Percentiles rank a stretch among this genome's conserved stretches.
Conservation (phyloP, 2,329 filamentous ascomycete genomes). For the Cladophialophora chaetospira region DNA sequence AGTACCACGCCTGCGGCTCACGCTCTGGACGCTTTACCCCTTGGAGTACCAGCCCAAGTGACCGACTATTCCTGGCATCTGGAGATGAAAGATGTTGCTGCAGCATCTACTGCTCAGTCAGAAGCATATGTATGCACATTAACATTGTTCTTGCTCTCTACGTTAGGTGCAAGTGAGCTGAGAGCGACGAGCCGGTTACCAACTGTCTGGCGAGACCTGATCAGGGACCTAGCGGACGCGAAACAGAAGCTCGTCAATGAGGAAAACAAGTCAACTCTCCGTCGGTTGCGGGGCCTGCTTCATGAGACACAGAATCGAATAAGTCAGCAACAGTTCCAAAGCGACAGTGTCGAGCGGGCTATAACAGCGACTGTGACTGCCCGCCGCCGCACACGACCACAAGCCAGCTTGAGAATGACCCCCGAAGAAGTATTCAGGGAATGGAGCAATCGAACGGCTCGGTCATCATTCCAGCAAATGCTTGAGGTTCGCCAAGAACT, state of each 20-base stretch:
- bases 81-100: slow-evolving; percentile 73
- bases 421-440: slow-evolving; percentile 19
- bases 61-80: slow-evolving; percentile 57
- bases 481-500: slow-evolving; percentile 74
- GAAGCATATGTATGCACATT: slow-evolving; percentile 82
- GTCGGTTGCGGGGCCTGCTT: slow-evolving; percentile 56
- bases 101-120: slow-evolving; percentile 76
- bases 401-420: slow-evolving; percentile 4
- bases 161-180: slow-evolving; percentile 77
- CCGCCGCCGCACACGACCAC: slow-evolving; percentile 10
- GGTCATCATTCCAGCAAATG: slow-evolving; percentile 70
- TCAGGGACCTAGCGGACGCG: slow-evolving; percentile 72
- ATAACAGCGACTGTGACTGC: background rate
- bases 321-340: slow-evolving; percentile 58
- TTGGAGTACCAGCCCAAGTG: slow-evolving; percentile 49
- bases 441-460: slow-evolving; percentile 25
- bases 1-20: slow-evolving; percentile 57
- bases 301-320: slow-evolving; percentile 47
- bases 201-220: slow-evolving; percentile 79
- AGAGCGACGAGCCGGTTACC: slow-evolving; percentile 80
- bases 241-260: slow-evolving; percentile 72
- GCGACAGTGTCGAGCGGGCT: background rate
- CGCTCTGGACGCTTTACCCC: slow-evolving; percentile 44
- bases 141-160: slow-evolving; percentile 79
- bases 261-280: slow-evolving; percentile 68